A percentile compares a stretch with the other conserved stretches of the same genome.
Evolutionary conservation across 805 yeast genomes (phyloP).

Genomic region (Wickerhamiella qilinensis): DNA sequence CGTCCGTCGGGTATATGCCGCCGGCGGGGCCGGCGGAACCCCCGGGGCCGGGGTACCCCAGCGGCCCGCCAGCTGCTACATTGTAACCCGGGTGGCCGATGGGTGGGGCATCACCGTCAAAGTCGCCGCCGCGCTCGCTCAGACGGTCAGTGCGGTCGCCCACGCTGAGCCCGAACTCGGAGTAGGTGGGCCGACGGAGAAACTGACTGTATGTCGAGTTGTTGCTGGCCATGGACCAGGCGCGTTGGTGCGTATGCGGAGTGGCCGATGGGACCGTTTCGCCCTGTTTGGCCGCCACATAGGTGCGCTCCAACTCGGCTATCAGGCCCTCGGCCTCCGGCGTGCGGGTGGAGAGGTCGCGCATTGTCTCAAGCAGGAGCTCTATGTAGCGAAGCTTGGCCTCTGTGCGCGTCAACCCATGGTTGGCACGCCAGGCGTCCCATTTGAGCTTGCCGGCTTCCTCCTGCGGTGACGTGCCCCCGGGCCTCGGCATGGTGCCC

Average conservation of each 20-base stretch:
- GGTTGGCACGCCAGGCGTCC: slow-evolving; percentile 70
- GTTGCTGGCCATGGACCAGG: slow-evolving; percentile 10
- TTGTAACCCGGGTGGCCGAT: background rate
- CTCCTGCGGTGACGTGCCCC: slow-evolving; percentile 42
- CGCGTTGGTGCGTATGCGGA: slow-evolving; percentile 6
- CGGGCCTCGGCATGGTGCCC: slow-evolving; percentile 50
- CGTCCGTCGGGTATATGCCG: background rate
- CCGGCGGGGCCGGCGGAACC: background rate
- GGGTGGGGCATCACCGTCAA: background rate
- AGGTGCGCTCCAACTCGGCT: slow-evolving; percentile 50
- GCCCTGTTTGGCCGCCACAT: slow-evolving; percentile 29
- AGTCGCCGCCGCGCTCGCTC: slow-evolving; percentile 1
- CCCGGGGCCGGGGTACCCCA: background rate
- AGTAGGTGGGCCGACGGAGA: slow-evolving; percentile 12
- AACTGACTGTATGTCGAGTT: slow-evolving; percentile 15
- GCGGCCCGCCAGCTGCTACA: background rate
- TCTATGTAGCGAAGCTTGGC: slow-evolving; percentile 61
- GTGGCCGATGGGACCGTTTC: background rate
- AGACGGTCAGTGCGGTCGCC: slow-evolving; percentile 10
- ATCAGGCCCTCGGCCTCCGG: slow-evolving; percentile 49
- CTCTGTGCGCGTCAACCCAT: slow-evolving; percentile 49
- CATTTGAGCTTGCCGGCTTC: slow-evolving; percentile 57
- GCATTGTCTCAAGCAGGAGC: slow-evolving; percentile 56
- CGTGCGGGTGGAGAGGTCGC: slow-evolving; percentile 29
- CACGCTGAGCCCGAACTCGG: slow-evolving; percentile 16